These are phyloP conservation scores for Backusella tuberculispora DNA, from an alignment of 192 early-diverging fungal species.

Conservation along the genomic window DNA sequence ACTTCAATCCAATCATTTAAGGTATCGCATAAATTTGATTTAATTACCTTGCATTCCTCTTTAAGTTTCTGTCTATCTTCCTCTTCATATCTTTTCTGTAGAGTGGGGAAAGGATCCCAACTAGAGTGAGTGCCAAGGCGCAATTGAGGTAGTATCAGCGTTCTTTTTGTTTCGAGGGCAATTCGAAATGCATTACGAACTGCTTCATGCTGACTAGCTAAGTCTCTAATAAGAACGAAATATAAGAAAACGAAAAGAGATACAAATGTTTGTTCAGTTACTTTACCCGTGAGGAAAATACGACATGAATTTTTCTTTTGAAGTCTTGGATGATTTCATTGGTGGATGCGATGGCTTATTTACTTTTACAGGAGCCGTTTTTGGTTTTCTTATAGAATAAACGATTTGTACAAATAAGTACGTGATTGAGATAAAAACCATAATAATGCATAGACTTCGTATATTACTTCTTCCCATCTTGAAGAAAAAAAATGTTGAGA, in stretches of 20 bases:
- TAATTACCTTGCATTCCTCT: not conserved
- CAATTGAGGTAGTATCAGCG: slow-evolving; percentile 23
- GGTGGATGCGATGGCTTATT: not conserved
- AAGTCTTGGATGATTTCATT: not conserved
- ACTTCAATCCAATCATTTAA: slow-evolving; percentile 28
- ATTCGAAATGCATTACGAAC: slow-evolving; percentile 35
- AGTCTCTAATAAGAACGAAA: slow-evolving; percentile 22
- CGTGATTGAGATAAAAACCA: slow-evolving; percentile 6
- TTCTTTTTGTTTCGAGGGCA: slow-evolving; percentile 27
- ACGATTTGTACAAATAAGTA: not conserved
- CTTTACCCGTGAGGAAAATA: slow-evolving; percentile 35
- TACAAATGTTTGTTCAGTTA: not conserved
- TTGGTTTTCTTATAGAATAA: not conserved
- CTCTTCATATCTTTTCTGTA: slow-evolving; percentile 11
- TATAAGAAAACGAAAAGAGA: not conserved
- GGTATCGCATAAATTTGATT: not conserved
- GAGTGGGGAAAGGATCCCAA: slow-evolving; percentile 24
- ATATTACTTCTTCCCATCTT: not conserved
- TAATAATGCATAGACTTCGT: not conserved
- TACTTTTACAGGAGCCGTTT: not conserved
- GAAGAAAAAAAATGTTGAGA: not conserved
- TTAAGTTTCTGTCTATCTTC: not conserved
- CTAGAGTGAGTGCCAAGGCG: slow-evolving; percentile 16
- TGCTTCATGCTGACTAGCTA: slow-evolving; percentile 31
- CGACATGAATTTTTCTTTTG: slow-evolving; percentile 26